Evolutionary conservation across 441 rosid species (phyloP).

Genomic region (Monsonia emarginata): DNA sequence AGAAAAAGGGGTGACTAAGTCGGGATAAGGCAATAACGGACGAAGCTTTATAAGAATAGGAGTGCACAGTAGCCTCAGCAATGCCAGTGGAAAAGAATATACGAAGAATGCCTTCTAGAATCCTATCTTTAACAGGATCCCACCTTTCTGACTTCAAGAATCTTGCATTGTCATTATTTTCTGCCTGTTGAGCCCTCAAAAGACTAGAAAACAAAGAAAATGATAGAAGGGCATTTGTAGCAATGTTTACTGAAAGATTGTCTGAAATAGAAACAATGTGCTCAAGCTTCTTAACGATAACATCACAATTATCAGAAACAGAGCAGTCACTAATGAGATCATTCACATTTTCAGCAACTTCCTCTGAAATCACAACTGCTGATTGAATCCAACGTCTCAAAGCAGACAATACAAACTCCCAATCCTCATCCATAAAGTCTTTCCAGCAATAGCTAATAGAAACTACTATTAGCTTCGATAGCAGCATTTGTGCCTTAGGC

Average conservation of each 20-base stretch:
- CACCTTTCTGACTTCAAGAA: conserved; percentile 41
- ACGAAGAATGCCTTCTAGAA: conserved; percentile 76
- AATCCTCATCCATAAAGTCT: conserved; percentile 72
- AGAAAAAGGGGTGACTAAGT: conserved; percentile 44
- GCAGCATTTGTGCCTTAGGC: conserved; percentile 45
- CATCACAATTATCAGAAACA: conserved; percentile 32
- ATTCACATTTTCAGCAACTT: conserved; percentile 64
- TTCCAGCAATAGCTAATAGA: conserved; percentile 81
- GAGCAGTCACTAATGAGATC: conserved; percentile 37
- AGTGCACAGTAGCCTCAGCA: conserved; percentile 68
- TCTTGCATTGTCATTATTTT: conserved; percentile 25
- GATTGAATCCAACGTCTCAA: conserved; percentile 74
- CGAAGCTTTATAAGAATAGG: conserved; percentile 54
- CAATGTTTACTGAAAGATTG: conserved; percentile 36
- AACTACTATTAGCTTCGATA: conserved; percentile 55
- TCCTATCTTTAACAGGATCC: conserved; percentile 51
- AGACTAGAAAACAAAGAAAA: conserved; percentile 45
- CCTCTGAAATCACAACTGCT: conserved; percentile 82
- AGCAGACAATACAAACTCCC: conserved; percentile 64
- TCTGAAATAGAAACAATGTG: conserved; percentile 44
- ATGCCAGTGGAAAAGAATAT: conserved; percentile 80
- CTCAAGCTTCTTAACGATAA: conserved; percentile 40
- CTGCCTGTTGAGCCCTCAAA: conserved; percentile 26
- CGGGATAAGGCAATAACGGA: conserved; percentile 55
- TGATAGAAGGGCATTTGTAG: conserved; percentile 59